These are phyloP conservation scores for Schwanniomyces vanrijiae DNA, from an alignment of 805 yeast species.

Conservation along the genomic window DNA sequence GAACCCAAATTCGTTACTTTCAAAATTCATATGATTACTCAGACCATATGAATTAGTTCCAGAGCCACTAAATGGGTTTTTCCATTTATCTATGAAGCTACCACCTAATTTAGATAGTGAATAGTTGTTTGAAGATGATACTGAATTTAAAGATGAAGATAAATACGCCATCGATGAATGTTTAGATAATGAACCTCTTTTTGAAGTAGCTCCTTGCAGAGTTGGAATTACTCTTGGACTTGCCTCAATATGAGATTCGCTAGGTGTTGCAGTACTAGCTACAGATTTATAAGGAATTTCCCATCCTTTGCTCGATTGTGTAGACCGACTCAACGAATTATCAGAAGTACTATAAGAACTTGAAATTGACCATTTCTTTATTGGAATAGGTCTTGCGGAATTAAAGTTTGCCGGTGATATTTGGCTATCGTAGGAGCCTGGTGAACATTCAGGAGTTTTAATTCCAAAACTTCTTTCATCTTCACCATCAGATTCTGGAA, in stretches of 20 bases:
- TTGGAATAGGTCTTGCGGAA: conserved; percentile 11
- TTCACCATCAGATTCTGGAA: not conserved
- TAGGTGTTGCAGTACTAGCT: conserved; percentile 19
- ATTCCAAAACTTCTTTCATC: not conserved
- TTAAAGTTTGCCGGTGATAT: not conserved
- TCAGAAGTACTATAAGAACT: conserved; percentile 19
- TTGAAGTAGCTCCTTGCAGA: conserved; percentile 13
- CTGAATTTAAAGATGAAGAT: conserved; percentile 39
- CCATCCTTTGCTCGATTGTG: conserved; percentile 44
- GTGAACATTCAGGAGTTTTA: not conserved
- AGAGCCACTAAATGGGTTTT: conserved; percentile 24
- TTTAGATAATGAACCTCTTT: conserved; percentile 36
- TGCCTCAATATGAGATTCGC: conserved; percentile 13
- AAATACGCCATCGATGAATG: conserved; percentile 39
- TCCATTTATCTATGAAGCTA: conserved; percentile 48
- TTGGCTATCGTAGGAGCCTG: not conserved
- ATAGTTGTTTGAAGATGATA: conserved; percentile 39
- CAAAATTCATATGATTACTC: conserved; percentile 3
- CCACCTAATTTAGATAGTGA: conserved; percentile 42
- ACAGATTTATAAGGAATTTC: conserved; percentile 43
- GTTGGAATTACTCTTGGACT: conserved; percentile 20
- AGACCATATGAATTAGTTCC: not conserved
- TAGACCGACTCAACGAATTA: conserved; percentile 21
- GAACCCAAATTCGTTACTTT: conserved; percentile 9
- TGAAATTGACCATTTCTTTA: conserved; percentile 9